These are phyloP conservation scores for Pseudocercospora macadamiae DNA, from an alignment of 2,329 filamentous ascomycete species.

Conservation along the genomic window DNA sequence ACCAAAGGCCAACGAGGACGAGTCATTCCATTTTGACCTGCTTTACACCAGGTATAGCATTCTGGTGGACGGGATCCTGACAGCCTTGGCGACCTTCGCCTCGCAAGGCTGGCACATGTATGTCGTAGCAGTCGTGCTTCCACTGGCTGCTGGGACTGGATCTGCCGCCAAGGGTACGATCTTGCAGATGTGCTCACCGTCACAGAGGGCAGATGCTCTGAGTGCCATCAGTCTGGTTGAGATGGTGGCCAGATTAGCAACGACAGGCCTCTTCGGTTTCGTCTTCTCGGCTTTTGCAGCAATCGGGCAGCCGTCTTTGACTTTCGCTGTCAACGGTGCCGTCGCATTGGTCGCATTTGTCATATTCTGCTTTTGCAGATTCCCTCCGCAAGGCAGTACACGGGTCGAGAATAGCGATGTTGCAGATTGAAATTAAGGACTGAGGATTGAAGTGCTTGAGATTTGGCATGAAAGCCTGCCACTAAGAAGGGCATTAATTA, in stretches of 20 bases:
- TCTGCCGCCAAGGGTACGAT: conserved; percentile 74
- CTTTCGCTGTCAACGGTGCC: conserved; percentile 69
- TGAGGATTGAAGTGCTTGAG: no score
- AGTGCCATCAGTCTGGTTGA: conserved; percentile 71
- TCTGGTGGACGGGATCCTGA: conserved; percentile 66
- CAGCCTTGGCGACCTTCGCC: conserved; percentile 64
- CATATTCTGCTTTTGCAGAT: conserved; percentile 50
- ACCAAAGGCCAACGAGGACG: conserved; percentile 34
- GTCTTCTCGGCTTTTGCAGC: conserved; percentile 67
- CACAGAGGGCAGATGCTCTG: conserved; percentile 66
- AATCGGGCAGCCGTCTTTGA: conserved; percentile 62
- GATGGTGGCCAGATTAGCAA: conserved; percentile 66
- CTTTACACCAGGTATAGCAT: conserved; percentile 69
- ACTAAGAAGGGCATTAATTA: no score
- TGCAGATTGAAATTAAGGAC: background rate
- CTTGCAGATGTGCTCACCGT: conserved; percentile 67
- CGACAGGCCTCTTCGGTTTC: conserved; percentile 66
- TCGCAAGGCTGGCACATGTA: conserved; percentile 70
- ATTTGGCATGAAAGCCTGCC: no score
- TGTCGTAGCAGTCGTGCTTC: conserved; percentile 65
- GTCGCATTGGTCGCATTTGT: conserved; percentile 58
- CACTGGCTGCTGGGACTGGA: conserved; percentile 70
- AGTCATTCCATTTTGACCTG: conserved; percentile 65
- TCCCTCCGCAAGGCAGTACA: conserved; percentile 48
- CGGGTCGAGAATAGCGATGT: conserved; percentile 24